Evolutionary conservation across 192 early-diverging fungal genomes (phyloP).

Genomic region (Coemansia sp.): DNA sequence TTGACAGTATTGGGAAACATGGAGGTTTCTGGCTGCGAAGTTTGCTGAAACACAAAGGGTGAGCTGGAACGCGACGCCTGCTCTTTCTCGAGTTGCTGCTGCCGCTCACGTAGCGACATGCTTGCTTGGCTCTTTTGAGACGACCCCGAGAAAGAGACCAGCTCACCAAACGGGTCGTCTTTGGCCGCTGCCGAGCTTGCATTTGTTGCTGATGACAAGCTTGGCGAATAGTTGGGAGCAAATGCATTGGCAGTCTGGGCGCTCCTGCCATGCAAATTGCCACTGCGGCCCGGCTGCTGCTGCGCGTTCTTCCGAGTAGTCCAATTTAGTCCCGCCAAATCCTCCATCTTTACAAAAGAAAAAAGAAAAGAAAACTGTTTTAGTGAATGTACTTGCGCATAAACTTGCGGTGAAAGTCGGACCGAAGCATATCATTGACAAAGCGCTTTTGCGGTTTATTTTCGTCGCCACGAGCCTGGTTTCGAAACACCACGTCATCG

Average conservation of each 20-base stretch:
- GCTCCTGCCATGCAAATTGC: background rate
- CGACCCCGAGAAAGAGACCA: slow-evolving; percentile 39
- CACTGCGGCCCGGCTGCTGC: too few species aligned
- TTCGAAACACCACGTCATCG: slow-evolving; percentile 97
- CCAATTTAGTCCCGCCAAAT: slow-evolving; percentile 35
- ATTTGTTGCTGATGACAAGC: slow-evolving; percentile 7
- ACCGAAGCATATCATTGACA: slow-evolving; percentile 94
- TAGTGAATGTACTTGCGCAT: slow-evolving; percentile 87
- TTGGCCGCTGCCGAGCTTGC: slow-evolving; percentile 2
- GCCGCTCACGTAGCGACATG: slow-evolving; percentile 47
- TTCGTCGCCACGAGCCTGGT: slow-evolving; percentile 86
- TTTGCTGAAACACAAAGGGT: slow-evolving; percentile 19
- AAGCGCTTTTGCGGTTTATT: slow-evolving; percentile 91
- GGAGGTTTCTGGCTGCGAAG: background rate
- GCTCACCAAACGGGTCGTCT: slow-evolving; percentile 52
- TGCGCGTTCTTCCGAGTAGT: slow-evolving; percentile 8
- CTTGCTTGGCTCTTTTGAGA: slow-evolving; percentile 23
- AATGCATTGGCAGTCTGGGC: slow-evolving; percentile 1
- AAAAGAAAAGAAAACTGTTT: slow-evolving; percentile 7
- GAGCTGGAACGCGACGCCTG: slow-evolving; percentile 28
- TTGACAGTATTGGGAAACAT: slow-evolving; percentile 9
- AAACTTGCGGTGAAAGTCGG: slow-evolving; percentile 96
- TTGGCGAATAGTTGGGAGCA: slow-evolving; percentile 45
- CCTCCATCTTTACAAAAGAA: slow-evolving; percentile 30
- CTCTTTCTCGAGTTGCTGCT: slow-evolving; percentile 34